Base-by-base conservation (phyloP, 306 rosid species). In the Malus sieversii region DNA sequence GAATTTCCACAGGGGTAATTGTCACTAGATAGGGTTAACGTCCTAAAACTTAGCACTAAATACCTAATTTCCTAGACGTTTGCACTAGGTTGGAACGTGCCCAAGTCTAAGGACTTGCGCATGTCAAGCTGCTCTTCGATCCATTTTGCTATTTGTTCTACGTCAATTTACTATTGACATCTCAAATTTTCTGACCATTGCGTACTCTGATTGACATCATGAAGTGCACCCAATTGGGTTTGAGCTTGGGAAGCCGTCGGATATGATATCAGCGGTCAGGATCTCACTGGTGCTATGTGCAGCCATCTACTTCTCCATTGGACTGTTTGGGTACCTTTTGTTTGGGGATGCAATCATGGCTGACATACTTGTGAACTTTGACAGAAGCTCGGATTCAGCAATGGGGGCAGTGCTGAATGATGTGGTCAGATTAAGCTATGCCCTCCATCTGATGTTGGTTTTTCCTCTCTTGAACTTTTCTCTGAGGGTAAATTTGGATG, bases 211-310 rank as follows among this genome's bases (percentile, higher is more conserved):
- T 71, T 32, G 66, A 61, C 23, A 19, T 57, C 10, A 66, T 80
- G 76, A 92, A 95, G 99, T 95, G 70, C 99, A 95, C 80, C 99
- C 97, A 4, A 92, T 95, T 76, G 96, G 90, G 23, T 87, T 86
- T 75, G 99, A 92, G 90, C 90, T 92, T 10, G 84, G 84, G 12
- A 89, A 82, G 69, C 83, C 92, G 66, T 89, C 97, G 1, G 84
- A 92, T 22, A 95, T 95, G 99, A 77, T 82, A 59, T 71, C 25
- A 51, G 97, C 96, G 2, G 96, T 88, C 51, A 85, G 92, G 79
- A 84, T 90, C n/a, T 87, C 99, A 14, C 77, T 92, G 6, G 59
- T 86, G 66, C 88, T 92, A 20, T 90, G 96, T 64, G 93, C 91
- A 7, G 80, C 70, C 40, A 78, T 95, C 77, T 95, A 95, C 87